phyloP scores from a whole-genome alignment of 495 filamentous ascomycete genomes.

The Neurospora cerealis region DNA sequence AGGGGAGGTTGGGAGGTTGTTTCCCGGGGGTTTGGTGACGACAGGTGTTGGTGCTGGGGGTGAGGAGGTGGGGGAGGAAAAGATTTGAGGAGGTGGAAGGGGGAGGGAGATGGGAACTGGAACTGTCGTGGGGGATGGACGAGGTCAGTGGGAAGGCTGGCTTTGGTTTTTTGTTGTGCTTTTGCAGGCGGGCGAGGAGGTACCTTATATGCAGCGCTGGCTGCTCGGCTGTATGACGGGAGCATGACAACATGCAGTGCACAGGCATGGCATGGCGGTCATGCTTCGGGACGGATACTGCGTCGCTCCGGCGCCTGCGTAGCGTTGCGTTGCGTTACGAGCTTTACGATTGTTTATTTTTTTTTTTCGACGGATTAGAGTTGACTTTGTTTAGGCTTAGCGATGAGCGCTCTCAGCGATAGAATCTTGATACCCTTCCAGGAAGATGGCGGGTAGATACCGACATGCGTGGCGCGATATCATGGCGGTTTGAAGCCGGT shows the following conservation, averaged over 20 bases:
- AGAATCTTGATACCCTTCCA: background rate
- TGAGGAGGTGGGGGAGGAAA: conserved; percentile 28
- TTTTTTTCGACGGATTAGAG: background rate
- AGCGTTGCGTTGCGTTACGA: background rate
- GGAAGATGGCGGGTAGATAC: background rate
- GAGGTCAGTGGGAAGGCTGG: background rate
- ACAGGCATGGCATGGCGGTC: background rate
- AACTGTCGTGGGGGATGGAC: background rate
- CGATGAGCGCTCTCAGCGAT: background rate
- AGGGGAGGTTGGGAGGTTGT: conserved; percentile 29
- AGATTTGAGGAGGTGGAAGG: conserved; percentile 5
- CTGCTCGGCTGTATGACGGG: background rate
- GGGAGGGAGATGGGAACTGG: background rate
- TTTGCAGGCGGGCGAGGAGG: background rate
- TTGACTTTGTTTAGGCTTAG: background rate
- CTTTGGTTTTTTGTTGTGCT: background rate
- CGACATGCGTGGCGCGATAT: background rate
- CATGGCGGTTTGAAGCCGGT: background rate
- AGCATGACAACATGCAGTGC: background rate
- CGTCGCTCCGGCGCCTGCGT: background rate
- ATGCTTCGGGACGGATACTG: background rate
- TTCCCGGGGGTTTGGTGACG: conserved; percentile 9
- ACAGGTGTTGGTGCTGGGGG: conserved; percentile 32
- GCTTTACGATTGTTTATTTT: background rate
- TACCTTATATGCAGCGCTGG: background rate